These are phyloP conservation scores for Tolypocladium nubicola DNA, from an alignment of 2,329 filamentous ascomycete genomes.

Conservation along the genomic window DNA sequence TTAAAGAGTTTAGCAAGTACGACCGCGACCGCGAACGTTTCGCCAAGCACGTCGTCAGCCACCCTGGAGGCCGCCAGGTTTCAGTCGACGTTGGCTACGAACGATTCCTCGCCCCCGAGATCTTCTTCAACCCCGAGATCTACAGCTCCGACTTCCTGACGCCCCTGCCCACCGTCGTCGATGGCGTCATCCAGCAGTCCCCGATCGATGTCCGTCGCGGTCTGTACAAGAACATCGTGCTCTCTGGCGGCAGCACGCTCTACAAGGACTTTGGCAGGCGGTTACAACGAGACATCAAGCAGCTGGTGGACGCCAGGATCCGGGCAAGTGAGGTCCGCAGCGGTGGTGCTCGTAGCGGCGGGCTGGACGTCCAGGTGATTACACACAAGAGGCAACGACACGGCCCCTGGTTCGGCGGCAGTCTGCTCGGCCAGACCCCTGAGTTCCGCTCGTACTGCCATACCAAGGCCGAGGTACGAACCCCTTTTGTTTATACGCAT, in stretches of 20 bases:
- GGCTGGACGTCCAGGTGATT: slow-evolving; percentile 93
- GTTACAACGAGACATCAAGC: slow-evolving; percentile 93
- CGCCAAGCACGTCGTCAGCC: slow-evolving; percentile 76
- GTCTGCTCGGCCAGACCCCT: slow-evolving; percentile 89
- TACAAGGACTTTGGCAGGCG: slow-evolving; percentile 98
- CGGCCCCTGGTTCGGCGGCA: slow-evolving; percentile 97
- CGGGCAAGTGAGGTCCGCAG: slow-evolving; percentile 84
- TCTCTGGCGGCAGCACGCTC: slow-evolving; percentile 91
- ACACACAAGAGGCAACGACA: slow-evolving; percentile 96
- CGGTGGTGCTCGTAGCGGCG: slow-evolving; percentile 85
- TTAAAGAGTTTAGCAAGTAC: slow-evolving; percentile 94
- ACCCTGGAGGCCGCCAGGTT: slow-evolving; percentile 76
- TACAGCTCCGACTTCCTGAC: slow-evolving; percentile 98
- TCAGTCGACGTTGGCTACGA: slow-evolving; percentile 94
- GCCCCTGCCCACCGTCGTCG: slow-evolving; percentile 85
- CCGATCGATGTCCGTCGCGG: slow-evolving; percentile 95
- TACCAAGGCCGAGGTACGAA: slow-evolving; percentile 63
- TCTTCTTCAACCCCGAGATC: slow-evolving; percentile 99
- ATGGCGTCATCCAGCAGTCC: slow-evolving; percentile 93
- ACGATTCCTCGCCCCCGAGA: slow-evolving; percentile 93
- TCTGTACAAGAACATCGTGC: slow-evolving; percentile 98
- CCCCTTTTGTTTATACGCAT: not conserved
- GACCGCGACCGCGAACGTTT: slow-evolving; percentile 89
- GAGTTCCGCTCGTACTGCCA: slow-evolving; percentile 99
- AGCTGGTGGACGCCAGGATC: slow-evolving; percentile 88